Evolutionary conservation across 1,139 yeast species (phyloP).

Genomic region (Scheffersomyces lignicola): DNA sequence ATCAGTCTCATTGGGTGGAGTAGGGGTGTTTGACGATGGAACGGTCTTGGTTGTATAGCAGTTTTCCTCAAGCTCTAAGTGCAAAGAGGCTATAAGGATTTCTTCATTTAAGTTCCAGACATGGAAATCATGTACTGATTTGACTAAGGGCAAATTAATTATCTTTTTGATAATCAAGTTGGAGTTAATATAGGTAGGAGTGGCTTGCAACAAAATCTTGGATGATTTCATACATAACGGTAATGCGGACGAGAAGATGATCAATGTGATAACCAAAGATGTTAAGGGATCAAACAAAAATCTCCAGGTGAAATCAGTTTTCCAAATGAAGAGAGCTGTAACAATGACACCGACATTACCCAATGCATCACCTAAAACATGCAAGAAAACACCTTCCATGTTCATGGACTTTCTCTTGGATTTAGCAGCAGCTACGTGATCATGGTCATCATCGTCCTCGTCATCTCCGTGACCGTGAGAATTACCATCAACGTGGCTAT

Average conservation of each 20-base stretch:
- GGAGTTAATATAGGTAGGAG: constrained; percentile 80
- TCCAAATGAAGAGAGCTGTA: constrained; percentile 92
- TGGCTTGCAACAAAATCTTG: constrained; percentile 86
- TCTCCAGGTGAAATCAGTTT: constrained; percentile 86
- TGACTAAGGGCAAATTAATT: constrained; percentile 65
- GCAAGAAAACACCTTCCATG: constrained; percentile 96
- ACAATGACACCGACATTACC: constrained; percentile 93
- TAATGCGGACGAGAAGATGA: constrained; percentile 86
- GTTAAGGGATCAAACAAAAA: constrained; percentile 84
- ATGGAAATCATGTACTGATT: constrained; percentile 91
- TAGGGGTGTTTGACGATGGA: background rate
- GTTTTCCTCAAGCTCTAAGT: constrained; percentile 65
- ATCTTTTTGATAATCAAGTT: constrained; percentile 73
- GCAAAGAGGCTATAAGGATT: constrained; percentile 83
- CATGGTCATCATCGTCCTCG: constrained; percentile 17
- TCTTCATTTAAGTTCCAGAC: constrained; percentile 95
- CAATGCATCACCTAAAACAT: constrained; percentile 92
- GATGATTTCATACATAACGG: constrained; percentile 89
- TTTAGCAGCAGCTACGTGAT: background rate
- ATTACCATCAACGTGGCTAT: constrained; percentile 24
- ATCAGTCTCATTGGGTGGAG: constrained; percentile 6
- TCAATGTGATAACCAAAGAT: constrained; percentile 80
- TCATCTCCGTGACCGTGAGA: constrained; percentile 10
- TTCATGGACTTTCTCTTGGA: constrained; percentile 64
- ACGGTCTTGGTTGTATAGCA: constrained; percentile 5